These are phyloP conservation scores for Balamuthia mandrillaris DNA, from an alignment of 208 protist species.

Conservation along the genomic window DNA sequence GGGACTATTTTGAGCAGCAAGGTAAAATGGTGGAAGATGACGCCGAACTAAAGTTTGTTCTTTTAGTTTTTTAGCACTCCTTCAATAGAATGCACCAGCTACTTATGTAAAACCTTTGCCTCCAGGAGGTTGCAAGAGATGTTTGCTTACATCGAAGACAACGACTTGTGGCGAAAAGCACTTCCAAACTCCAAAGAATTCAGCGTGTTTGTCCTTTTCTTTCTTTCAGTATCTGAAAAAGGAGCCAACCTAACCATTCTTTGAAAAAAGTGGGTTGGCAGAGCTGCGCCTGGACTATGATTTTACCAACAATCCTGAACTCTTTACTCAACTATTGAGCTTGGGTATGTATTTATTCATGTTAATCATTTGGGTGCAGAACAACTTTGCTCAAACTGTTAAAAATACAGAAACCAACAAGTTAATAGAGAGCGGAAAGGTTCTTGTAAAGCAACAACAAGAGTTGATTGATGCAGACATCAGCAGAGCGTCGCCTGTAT, in stretches of 20 bases:
- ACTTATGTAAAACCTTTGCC: not conserved
- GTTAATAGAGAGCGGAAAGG: constrained; percentile 19
- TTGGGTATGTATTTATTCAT: too few relatives aligned
- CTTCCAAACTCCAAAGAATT: constrained; percentile 19
- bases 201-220: not conserved
- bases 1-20: too few relatives aligned
- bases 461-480: not conserved
- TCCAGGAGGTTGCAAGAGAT: not conserved
- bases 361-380: too few relatives aligned
- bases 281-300: not conserved
- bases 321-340: not conserved
- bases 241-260: not conserved
- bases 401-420: too few relatives aligned
- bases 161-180: constrained; percentile 13
- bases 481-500: not conserved
- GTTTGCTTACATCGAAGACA: constrained; percentile 18
- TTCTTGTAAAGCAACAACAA: not conserved
- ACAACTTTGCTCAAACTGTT: not conserved
- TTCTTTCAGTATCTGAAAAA: not conserved
- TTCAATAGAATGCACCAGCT: not conserved
- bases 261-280: not conserved
- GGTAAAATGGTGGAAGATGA: not conserved
- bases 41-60: too few relatives aligned
- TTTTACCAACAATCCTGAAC: not conserved
- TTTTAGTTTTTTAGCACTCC: too few relatives aligned